phyloP scores from a whole-genome alignment of 805 yeast genomes.

The Suhomyces xylopsoci region DNA sequence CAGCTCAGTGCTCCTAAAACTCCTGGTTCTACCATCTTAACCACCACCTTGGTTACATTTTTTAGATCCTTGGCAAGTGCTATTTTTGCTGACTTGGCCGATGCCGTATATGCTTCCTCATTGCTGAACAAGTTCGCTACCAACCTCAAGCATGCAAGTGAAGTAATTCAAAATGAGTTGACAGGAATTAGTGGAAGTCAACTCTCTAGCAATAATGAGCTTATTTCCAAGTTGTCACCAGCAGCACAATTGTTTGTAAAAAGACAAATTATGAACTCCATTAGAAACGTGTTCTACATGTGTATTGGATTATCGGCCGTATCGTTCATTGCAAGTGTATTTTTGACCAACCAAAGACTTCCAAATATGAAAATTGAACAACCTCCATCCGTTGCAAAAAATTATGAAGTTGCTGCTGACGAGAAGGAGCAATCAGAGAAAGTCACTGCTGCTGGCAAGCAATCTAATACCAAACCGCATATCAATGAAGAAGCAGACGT shows the following conservation, averaged over 20 bases:
- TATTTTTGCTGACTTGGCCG: conserved; percentile 41
- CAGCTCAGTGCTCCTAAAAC: conserved; percentile 51
- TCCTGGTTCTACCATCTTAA: conserved; percentile 48
- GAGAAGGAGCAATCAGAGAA: neutral
- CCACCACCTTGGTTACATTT: conserved; percentile 45
- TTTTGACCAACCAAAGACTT: conserved; percentile 39
- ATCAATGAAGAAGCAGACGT: too few species aligned
- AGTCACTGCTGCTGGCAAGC: neutral
- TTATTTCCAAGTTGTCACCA: conserved; percentile 16
- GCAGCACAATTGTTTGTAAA: conserved; percentile 24
- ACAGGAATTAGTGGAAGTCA: conserved; percentile 11
- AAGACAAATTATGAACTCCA: conserved; percentile 34
- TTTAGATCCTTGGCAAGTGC: conserved; percentile 47
- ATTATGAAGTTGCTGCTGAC: neutral
- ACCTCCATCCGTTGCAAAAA: neutral
- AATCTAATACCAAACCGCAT: neutral
- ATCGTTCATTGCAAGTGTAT: conserved; percentile 27
- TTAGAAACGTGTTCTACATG: conserved; percentile 41
- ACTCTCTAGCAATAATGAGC: conserved; percentile 13
- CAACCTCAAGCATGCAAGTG: conserved; percentile 7
- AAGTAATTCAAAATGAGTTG: conserved; percentile 18
- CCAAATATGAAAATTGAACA: conserved; percentile 23
- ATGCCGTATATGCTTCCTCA: conserved; percentile 35
- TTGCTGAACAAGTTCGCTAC: conserved; percentile 12
- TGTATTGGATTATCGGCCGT: conserved; percentile 34